A percentile compares a stretch with the other conserved stretches of the same genome.
These are phyloP conservation scores for Fusarium begoniae DNA, from an alignment of 2,329 filamentous ascomycete genomes.

Conservation along the genomic window DNA sequence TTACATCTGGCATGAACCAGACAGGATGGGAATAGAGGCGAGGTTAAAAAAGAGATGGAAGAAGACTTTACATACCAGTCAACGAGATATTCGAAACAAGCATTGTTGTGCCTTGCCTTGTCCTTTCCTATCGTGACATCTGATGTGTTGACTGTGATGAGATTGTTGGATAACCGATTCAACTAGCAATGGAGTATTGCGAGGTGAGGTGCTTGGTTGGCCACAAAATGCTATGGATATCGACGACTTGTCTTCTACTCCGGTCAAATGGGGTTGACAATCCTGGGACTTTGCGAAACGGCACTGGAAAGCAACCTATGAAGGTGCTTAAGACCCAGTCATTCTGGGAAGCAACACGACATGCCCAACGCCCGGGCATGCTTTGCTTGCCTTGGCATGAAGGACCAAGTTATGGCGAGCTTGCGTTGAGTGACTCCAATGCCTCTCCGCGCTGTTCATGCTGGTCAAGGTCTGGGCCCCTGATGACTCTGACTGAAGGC, in stretches of 20 bases:
- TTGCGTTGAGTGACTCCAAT: neutral
- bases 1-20: conserved; percentile 26
- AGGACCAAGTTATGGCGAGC: neutral
- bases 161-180: neutral
- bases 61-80: conserved; percentile 29
- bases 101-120: neutral
- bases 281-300: too few relatives aligned
- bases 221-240: neutral
- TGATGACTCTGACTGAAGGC: neutral
- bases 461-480: too few relatives aligned
- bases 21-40: conserved; percentile 32
- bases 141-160: neutral
- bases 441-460: neutral
- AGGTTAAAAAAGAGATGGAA: conserved; percentile 34
- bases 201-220: neutral
- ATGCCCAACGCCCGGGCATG: neutral
- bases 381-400: neutral
- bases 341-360: neutral
- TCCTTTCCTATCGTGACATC: neutral
- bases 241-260: neutral
- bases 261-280: neutral
- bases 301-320: neutral
- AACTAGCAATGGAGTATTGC: neutral
- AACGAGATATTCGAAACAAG: conserved; percentile 28
- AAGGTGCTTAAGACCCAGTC: neutral